Percentiles rank a stretch among this genome's conserved stretches.
Conservation (phyloP, 1,284 basidiomycete genomes). For the Puccinia coronata region DNA sequence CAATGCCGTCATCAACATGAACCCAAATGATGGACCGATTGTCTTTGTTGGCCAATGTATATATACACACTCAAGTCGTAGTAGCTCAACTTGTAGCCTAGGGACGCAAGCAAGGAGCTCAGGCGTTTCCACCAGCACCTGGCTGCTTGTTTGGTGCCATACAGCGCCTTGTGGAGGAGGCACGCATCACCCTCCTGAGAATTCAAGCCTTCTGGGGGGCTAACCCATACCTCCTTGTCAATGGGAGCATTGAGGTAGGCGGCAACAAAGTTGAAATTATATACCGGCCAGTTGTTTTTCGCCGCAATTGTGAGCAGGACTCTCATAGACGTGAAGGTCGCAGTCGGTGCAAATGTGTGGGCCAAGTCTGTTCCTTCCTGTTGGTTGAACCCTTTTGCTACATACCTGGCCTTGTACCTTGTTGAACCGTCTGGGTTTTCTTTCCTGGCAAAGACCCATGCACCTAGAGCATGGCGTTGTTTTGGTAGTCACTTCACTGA, state of each 20-base stretch:
- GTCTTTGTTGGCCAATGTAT: neutral
- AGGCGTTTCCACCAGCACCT: conserved; percentile 33
- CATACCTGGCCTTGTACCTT: conserved; percentile 50
- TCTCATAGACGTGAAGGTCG: neutral
- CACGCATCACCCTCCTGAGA: neutral
- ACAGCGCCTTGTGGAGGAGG: neutral
- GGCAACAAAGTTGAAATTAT: conserved; percentile 14
- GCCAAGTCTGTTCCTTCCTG: conserved; percentile 31
- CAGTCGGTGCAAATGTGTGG: conserved; percentile 34
- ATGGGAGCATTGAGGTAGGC: neutral
- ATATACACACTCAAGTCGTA: neutral
- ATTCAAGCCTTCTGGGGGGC: neutral
- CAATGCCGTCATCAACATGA: conserved; percentile 10
- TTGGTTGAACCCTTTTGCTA: conserved; percentile 50
- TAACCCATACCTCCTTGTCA: neutral
- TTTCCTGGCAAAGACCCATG: conserved; percentile 49
- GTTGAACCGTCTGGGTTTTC: conserved; percentile 1
- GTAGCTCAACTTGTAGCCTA: conserved; percentile 1
- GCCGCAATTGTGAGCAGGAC: neutral
- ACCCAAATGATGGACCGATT: conserved; percentile 18
- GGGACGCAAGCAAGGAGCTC: neutral
- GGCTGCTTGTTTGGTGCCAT: neutral
- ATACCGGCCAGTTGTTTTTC: too few relatives aligned
- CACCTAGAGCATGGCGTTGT: neutral
- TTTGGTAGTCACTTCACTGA: neutral